Base-by-base conservation (phyloP, 2,329 filamentous ascomycete genomes). In the Aspergillus novofumigatus region DNA sequence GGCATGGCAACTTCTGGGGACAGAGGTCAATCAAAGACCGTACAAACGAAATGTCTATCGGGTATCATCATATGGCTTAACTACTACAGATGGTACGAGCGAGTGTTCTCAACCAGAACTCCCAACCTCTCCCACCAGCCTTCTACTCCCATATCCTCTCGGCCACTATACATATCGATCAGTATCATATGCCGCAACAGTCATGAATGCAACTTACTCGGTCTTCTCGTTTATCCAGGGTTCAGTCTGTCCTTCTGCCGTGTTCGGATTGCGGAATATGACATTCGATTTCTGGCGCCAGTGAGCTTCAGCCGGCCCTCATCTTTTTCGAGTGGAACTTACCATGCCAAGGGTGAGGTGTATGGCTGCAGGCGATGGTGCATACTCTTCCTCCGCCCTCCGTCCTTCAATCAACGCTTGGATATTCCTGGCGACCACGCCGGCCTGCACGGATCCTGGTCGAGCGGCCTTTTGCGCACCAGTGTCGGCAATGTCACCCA, bases 91-190 rank as follows among this genome's bases (percentile, higher is more conserved):
- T 74, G 71, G 51, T 74, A 74, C 57, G 73, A 66, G 38, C 65
- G 64, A 3, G 69, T 62, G 23, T 59, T 65, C 0, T 67, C 64
- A 6, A 73, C 64, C 10, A 62, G 20, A 7, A 74, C 59, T 0
- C 72, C 72, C 29, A 70, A 41, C 25, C 72, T 63, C 50, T 69
- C 55, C 72, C 72, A 75, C 62, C 72, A 69, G 3, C 59, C 65
- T 54, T 74, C 72, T 5, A 75, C 71, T 23, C 69, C 70, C 69
- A 75, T 72, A 55, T 75, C 72, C 51, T 72, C 72, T 55, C 58
- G 66, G 6, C 72, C 72, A 59, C 72, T 75, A 20, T 2, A 28
- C 7, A 51, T 1, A 8, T 1, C 25, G 51, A 70, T 58, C 68
- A 64, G 28, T 38, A 53, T 1, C 32, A 17, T 44, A 7, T 21